Evolutionary conservation across 805 yeast genomes (phyloP).

Genomic region (Zygotorulaspora florentina): DNA sequence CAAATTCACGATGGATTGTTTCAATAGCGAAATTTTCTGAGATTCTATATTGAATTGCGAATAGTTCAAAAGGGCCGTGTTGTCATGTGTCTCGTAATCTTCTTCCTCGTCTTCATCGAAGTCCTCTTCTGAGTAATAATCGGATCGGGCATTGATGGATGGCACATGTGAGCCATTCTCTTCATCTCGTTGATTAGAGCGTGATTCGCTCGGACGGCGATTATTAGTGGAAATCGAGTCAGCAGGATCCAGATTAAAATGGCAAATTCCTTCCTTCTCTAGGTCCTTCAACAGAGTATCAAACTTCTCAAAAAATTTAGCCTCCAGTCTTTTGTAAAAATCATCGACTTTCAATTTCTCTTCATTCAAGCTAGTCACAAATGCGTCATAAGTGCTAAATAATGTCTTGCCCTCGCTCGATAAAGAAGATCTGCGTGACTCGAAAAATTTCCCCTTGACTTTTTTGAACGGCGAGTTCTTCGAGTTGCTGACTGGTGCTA

Average conservation of each 20-base stretch:
- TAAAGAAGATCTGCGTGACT: conserved; percentile 18
- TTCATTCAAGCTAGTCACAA: conserved; percentile 42
- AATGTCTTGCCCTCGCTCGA: conserved; percentile 28
- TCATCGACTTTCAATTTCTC: conserved; percentile 51
- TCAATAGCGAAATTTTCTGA: conserved; percentile 60
- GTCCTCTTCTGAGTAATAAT: conserved; percentile 20
- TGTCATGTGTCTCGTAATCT: conserved; percentile 37
- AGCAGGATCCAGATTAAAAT: not conserved
- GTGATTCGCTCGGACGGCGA: conserved; percentile 5
- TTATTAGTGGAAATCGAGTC: not conserved
- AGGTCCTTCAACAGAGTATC: conserved; percentile 47
- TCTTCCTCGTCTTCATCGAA: conserved; percentile 39
- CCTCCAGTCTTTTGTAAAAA: conserved; percentile 47
- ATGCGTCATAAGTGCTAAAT: conserved; percentile 40
- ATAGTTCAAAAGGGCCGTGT: conserved; percentile 49
- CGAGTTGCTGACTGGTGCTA: conserved; percentile 9
- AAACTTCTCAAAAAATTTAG: conserved; percentile 43
- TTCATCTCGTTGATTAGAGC: conserved; percentile 6
- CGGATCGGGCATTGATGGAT: conserved; percentile 7
- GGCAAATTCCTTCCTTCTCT: conserved; percentile 33
- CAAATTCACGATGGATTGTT: conserved; percentile 55
- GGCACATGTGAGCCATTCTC: conserved; percentile 5
- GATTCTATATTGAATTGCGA: conserved; percentile 46
- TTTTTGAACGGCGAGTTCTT: conserved; percentile 14
- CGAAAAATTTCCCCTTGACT: conserved; percentile 15